Percentiles rank a stretch among this genome's conserved stretches.
phyloP scores from a whole-genome alignment of 2,329 filamentous ascomycete species.

The Paradendryphiella salina region DNA sequence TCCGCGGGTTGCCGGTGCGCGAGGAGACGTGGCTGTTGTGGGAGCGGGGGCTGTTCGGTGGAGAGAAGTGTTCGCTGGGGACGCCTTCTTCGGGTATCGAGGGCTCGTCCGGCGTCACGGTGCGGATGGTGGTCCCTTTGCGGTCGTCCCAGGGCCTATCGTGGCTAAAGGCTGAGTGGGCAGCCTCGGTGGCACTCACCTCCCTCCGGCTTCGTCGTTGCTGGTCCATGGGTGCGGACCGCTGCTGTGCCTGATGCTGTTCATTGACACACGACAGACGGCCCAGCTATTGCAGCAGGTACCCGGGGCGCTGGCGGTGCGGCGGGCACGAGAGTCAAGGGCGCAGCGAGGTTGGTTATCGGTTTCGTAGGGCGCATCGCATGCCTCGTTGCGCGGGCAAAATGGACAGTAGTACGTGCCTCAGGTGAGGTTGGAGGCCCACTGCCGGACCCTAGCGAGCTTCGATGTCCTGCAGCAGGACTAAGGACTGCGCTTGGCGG shows the following conservation, averaged over 20 bases:
- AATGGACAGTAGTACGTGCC: conserved; percentile 8
- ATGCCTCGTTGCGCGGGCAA: conserved; percentile 18
- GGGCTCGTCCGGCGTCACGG: conserved; percentile 65
- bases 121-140: conserved; percentile 54
- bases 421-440: conserved; percentile 11
- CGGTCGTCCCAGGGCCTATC: conserved; percentile 31
- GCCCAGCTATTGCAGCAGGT: conserved; percentile 18
- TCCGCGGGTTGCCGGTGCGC: conserved; percentile 31
- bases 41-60: conserved; percentile 40
- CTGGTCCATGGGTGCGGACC: conserved; percentile 36
- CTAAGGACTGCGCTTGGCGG: conserved; percentile 2
- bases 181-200: conserved; percentile 28
- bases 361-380: conserved; percentile 29
- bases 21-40: conserved; percentile 24
- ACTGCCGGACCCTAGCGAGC: conserved; percentile 10
- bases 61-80: conserved; percentile 24
- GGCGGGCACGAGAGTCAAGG: conserved; percentile 9
- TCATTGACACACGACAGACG: conserved; percentile 22
- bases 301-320: conserved; percentile 17
- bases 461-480: conserved; percentile 3
- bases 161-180: conserved; percentile 16
- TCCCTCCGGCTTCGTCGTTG: conserved; percentile 32
- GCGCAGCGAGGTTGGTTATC: conserved; percentile 15
- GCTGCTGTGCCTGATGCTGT: conserved; percentile 15
- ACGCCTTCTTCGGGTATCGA: conserved; percentile 25